Conservation (phyloP, 257 asterid genomes). For the Linaria vulgaris region DNA sequence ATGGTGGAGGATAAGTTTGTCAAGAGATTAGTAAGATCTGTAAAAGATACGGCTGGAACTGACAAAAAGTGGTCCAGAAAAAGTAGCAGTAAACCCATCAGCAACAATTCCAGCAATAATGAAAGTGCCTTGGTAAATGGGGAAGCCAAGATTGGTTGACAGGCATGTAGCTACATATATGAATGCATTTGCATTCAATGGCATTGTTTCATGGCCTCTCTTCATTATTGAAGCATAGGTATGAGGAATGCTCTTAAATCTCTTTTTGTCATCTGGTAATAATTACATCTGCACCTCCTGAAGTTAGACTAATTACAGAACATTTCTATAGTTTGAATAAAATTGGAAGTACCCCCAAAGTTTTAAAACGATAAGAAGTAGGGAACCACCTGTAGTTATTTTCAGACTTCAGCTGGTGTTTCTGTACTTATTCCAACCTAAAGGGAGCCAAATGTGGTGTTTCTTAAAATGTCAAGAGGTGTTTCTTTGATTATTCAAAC, state of each 20-base stretch:
- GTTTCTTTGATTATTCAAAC: not conserved
- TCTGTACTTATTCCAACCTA: too few species aligned
- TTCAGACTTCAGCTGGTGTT: too few species aligned
- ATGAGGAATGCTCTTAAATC: constrained; percentile 15
- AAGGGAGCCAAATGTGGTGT: too few species aligned
- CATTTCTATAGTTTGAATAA: too few species aligned
- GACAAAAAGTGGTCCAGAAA: constrained; percentile 42
- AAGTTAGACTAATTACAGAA: too few species aligned
- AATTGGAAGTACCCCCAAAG: too few species aligned
- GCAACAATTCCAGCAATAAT: constrained; percentile 40
- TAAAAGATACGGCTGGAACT: constrained; percentile 39
- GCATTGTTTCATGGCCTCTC: not conserved
- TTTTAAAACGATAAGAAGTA: too few species aligned
- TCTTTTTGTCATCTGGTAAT: not conserved
- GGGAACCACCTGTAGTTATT: too few species aligned
- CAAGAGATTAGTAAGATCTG: constrained; percentile 40
- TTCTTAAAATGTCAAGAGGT: too few species aligned
- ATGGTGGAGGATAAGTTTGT: constrained; percentile 40
- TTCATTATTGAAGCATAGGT: constrained; percentile 30
- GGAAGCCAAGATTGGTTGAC: constrained; percentile 64
- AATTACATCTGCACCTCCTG: too few species aligned
- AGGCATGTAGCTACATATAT: constrained; percentile 11
- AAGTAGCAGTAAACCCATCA: constrained; percentile 39
- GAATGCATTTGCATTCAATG: constrained; percentile 8
- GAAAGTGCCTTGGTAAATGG: constrained; percentile 59